Conservation (phyloP, 169 alveolate species). For the Eimeria sp. region DNA sequence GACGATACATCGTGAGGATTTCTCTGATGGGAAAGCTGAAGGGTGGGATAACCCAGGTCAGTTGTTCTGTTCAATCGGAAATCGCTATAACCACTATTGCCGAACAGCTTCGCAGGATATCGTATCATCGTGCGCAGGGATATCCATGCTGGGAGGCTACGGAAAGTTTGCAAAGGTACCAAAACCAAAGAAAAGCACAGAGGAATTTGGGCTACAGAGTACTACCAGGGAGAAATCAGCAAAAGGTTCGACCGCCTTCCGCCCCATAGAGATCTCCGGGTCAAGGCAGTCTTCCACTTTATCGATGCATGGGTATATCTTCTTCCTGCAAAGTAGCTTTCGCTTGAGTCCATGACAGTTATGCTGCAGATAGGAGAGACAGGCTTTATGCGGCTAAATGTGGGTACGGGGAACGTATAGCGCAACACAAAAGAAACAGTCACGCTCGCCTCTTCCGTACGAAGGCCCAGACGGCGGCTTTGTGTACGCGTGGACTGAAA, state of each 20-base stretch:
- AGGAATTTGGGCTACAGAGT: neutral
- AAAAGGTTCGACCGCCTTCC: conserved; percentile 87
- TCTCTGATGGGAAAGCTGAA: conserved; percentile 75
- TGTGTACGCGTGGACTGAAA: conserved; percentile 82
- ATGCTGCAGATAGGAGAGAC: conserved; percentile 87
- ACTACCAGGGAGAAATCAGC: conserved; percentile 86
- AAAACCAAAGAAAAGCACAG: neutral
- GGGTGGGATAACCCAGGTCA: conserved; percentile 85
- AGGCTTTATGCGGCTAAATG: conserved; percentile 77
- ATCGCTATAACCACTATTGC: neutral
- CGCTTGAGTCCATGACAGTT: neutral
- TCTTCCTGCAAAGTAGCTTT: neutral
- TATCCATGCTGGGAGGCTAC: conserved; percentile 85
- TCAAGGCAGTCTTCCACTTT: conserved; percentile 89
- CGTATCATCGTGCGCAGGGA: conserved; percentile 84
- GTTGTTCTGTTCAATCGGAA: neutral
- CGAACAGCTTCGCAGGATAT: conserved; percentile 63
- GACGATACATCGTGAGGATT: conserved; percentile 76
- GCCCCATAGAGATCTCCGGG: conserved; percentile 86
- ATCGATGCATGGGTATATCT: conserved; percentile 89
- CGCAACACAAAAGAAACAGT: neutral
- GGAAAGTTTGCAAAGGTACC: conserved; percentile 84
- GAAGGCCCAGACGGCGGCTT: conserved; percentile 75
- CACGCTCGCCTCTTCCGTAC: conserved; percentile 75
- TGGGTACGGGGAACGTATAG: conserved; percentile 21